Conservation (phyloP, 2,329 filamentous ascomycete genomes). For the Verticillium nubilum region DNA sequence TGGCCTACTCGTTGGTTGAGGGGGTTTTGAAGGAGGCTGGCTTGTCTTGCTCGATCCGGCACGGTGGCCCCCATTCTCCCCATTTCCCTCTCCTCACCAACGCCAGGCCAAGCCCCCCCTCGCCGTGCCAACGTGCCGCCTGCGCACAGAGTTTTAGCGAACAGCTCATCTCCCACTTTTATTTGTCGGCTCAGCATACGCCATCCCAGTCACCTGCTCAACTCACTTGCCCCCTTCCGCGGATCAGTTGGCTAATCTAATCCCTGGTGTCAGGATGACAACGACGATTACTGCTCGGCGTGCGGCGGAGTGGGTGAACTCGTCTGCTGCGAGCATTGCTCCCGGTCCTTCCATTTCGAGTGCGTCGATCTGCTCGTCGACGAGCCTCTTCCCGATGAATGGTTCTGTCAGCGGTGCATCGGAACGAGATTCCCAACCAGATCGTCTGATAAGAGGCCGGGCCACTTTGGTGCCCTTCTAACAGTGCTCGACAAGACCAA, state of each 20-base stretch:
- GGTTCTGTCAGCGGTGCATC: slow-evolving; percentile 76
- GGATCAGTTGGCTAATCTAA: neutral
- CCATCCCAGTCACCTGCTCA: neutral
- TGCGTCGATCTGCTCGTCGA: slow-evolving; percentile 80
- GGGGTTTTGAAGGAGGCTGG: neutral
- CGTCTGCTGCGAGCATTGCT: slow-evolving; percentile 90
- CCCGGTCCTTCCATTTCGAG: slow-evolving; percentile 81
- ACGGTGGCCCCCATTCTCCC: neutral
- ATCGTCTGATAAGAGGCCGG: slow-evolving; percentile 25
- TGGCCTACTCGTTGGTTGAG: neutral
- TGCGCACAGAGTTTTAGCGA: slow-evolving; percentile 11
- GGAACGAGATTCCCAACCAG: slow-evolving; percentile 38
- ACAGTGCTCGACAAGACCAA: slow-evolving; percentile 62
- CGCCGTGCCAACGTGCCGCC: neutral
- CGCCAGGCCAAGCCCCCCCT: neutral
- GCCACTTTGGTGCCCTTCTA: slow-evolving; percentile 58
- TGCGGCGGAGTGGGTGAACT: slow-evolving; percentile 81
- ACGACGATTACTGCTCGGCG: slow-evolving; percentile 84
- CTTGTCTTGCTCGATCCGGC: neutral
- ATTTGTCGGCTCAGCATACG: neutral
- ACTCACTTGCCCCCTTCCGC: neutral
- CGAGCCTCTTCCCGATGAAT: slow-evolving; percentile 65
- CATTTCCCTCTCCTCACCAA: neutral
- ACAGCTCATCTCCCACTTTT: slow-evolving; percentile 12
- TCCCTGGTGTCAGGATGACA: slow-evolving; percentile 52